Base-by-base conservation (phyloP, 768 basidiomycete species). In the Termitomyces sp. region DNA sequence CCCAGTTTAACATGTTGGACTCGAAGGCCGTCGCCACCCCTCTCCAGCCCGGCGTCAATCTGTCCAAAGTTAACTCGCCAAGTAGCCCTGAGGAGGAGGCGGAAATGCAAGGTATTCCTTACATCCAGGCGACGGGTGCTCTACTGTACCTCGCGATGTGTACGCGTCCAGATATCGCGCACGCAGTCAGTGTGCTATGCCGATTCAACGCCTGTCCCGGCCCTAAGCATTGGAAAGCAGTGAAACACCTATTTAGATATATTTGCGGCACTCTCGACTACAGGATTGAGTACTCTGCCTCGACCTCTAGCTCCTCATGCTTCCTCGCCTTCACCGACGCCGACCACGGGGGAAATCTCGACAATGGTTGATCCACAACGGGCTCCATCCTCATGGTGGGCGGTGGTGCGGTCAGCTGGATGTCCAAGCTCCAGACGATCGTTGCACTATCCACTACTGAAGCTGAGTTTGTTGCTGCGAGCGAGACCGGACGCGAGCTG, bases 391-490 rank as follows among this genome's bases (percentile, higher is more conserved):
- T 73, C 55, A 63, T 59, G 33, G 60, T 72, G 32, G 58, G 50
- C 22, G 59, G 56, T 23, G 62, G 59, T 5, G 63, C 63, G 1
- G 49, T 59, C 4, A 32, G 31, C 29, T 47, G 46, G 29, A 18
- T 33, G 7, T 47, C 46, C 9, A 32, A 33, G n/a, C 46, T n/a
- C 2, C 46, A 47, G 31, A n/a, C 46, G 3, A 47, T 47, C 16
- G 67, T 76, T 18, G 63, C 74, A 0, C 52, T 68, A 6, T 75
- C 72, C 9, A 74, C 69, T 0, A 67, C 65, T 2, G 70, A 73
- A 57, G 71, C 71, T 10, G 73, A 76, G 52, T 75, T 70, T 56
- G 64, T 73, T 11, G 64, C 73, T 22, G 63, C 66, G 1, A 60
- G 59, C 3, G 57, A 69, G n/a, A 67, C 68, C n/a, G 60, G 63